Evolutionary conservation across 2,329 filamentous ascomycete genomes (phyloP), one percentile per base, ranked within the genome.

Genomic region (Aspergillus felis): DNA sequence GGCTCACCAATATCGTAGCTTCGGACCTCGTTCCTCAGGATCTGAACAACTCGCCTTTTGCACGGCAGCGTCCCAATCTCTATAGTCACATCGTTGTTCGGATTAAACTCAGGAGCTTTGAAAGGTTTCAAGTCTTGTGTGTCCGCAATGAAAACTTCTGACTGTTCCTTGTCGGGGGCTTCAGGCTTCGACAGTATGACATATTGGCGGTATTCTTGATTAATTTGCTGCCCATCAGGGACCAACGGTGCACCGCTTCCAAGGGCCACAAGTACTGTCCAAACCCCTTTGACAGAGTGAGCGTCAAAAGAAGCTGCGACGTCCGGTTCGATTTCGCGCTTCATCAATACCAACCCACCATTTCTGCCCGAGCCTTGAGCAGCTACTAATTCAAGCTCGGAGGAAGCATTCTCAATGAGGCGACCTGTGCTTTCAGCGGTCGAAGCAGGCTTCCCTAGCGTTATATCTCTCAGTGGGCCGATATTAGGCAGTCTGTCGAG

Each of bases 91-190:
- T 92, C 94, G 61, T 92, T 91, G 49, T 91, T 90, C 3, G 89
- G 87, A 60, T 99, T 95, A 70, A 97, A 97, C 68, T 99, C 94
- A 0, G 92, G 91, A 42, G 88, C 91, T 38, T 85, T 85, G 7
- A 93, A 81, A 42, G 89, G 85, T 70, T 92, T 87, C 57, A 95
- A 86, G 3, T 86, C 86, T 29, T 86, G 85, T 1, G 84, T 85
- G n/a, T 87, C 89, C 42, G 93, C 79, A 44, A 85, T 83, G 66
- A 92, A 92, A 2, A 95, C 87, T 55, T 90, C 86, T 0, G 91
- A 93, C 47, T 86, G 87, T 72, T 93, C 90, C 57, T 85, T 87
- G 1, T 86, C 88, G 22, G 84, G 75, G 50, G 85, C 82, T 8
- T 85, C 80, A 2, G 72, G 71, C 74, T 91, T 91, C 50, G 90